Conservation (phyloP, 139 green algal species). For the Chlorella sp. region DNA sequence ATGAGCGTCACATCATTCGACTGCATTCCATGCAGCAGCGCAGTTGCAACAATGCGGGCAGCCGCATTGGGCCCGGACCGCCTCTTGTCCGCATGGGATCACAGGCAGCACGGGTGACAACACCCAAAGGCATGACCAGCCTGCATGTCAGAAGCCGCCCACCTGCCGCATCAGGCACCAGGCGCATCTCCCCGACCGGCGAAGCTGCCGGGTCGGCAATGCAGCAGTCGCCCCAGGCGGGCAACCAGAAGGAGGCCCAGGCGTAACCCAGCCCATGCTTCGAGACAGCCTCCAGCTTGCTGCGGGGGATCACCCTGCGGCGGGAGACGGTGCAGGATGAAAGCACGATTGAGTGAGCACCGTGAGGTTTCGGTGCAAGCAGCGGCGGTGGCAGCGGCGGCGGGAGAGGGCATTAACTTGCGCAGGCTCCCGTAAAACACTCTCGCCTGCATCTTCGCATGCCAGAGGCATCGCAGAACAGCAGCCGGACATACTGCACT, state of each 20-base stretch:
- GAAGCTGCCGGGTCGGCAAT: constrained; percentile 24
- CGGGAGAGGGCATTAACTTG: neutral
- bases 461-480: constrained; percentile 44
- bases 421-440: neutral
- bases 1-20: too few species aligned
- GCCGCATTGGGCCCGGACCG: too few species aligned
- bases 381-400: neutral
- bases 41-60: neutral
- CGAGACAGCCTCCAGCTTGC: neutral
- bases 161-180: constrained; percentile 41
- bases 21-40: neutral
- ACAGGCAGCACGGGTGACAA: neutral
- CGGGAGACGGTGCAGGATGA: neutral
- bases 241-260: constrained; percentile 51
- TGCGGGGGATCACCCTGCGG: constrained; percentile 16
- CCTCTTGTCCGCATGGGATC: too few species aligned
- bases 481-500: constrained; percentile 38
- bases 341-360: neutral
- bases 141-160: neutral
- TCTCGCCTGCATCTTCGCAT: constrained; percentile 39
- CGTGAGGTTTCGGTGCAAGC: neutral
- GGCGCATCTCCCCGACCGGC: constrained; percentile 47
- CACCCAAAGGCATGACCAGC: neutral
- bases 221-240: constrained; percentile 26
- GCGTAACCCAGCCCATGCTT: constrained; percentile 35